Percentiles rank a stretch among this genome's conserved stretches.
These are phyloP conservation scores for Macadamia tetraphylla DNA, from an alignment of 164 flowering plant species.

Conservation along the genomic window DNA sequence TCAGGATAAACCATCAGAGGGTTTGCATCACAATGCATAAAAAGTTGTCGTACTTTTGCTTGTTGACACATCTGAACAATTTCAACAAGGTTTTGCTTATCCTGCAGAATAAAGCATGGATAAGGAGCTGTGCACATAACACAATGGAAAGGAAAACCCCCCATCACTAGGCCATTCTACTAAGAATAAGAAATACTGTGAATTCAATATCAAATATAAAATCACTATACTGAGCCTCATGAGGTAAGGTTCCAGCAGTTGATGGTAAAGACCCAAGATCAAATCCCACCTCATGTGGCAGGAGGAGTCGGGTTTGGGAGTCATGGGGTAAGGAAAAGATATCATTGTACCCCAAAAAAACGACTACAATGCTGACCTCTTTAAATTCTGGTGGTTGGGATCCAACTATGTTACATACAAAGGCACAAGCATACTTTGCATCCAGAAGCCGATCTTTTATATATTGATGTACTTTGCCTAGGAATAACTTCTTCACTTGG, in stretches of 20 bases:
- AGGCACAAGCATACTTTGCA: conserved; percentile 82
- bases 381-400: conserved; percentile 39
- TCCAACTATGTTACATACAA: conserved; percentile 40
- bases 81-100: conserved; percentile 66
- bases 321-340: too few species aligned
- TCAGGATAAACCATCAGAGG: conserved; percentile 56
- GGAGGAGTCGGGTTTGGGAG: too few species aligned
- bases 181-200: conserved; percentile 6
- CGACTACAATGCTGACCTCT: conserved; percentile 45
- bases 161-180: background rate
- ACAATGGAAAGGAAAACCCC: background rate
- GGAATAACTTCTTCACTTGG: conserved; percentile 62
- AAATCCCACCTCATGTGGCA: too few species aligned
- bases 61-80: conserved; percentile 76
- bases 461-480: conserved; percentile 82
- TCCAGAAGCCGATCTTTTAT: conserved; percentile 78
- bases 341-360: too few species aligned
- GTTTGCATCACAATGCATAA: conserved; percentile 53
- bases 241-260: too few species aligned
- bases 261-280: too few species aligned
- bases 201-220: background rate
- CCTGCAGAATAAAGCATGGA: conserved; percentile 42
- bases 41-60: conserved; percentile 46
- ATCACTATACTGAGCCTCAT: too few species aligned
- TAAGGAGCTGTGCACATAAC: background rate